Percentiles rank a stretch among this genome's conserved stretches.
These are phyloP conservation scores for Pezicula neosporulosa DNA, from an alignment of 2,329 filamentous ascomycete genomes.

Conservation along the genomic window DNA sequence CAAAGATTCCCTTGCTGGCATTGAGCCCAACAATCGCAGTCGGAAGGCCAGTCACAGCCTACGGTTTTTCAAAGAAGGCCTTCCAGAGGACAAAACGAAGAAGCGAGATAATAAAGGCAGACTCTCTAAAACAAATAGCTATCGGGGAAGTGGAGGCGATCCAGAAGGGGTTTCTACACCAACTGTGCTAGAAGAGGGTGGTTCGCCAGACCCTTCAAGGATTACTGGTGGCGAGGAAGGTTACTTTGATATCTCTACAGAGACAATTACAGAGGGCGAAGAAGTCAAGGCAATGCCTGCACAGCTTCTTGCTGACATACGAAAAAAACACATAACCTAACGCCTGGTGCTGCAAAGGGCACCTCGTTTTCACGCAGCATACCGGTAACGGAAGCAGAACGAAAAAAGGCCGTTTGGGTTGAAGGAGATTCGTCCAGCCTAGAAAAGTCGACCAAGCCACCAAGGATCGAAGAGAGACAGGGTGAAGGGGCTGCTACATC, in stretches of 20 bases:
- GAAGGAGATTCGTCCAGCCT: background rate
- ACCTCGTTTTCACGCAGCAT: conserved; percentile 29
- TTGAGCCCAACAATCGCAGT: conserved; percentile 61
- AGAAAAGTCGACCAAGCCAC: background rate
- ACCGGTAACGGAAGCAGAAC: conserved; percentile 24
- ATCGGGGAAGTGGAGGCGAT: conserved; percentile 9
- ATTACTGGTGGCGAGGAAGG: conserved; percentile 15
- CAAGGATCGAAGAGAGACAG: conserved; percentile 22
- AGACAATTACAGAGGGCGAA: conserved; percentile 14
- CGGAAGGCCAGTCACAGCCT: conserved; percentile 66
- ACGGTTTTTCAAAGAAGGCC: conserved; percentile 63
- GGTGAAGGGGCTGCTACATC: conserved; percentile 33
- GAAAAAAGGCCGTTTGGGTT: conserved; percentile 9
- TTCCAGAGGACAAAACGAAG: conserved; percentile 55
- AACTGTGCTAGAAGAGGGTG: background rate
- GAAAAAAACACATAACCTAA: conserved; percentile 28
- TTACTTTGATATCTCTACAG: conserved; percentile 20
- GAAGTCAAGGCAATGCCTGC: conserved; percentile 20
- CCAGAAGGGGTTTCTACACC: background rate
- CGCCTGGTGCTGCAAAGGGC: conserved; percentile 23
- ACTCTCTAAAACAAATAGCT: conserved; percentile 24
- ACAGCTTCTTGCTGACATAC: conserved; percentile 27
- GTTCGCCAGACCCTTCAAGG: background rate
- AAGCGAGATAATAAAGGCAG: conserved; percentile 42
- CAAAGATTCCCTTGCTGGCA: conserved; percentile 55